Evolutionary conservation across 345 rosid species (phyloP).

Genomic region (Iberis pinnata): DNA sequence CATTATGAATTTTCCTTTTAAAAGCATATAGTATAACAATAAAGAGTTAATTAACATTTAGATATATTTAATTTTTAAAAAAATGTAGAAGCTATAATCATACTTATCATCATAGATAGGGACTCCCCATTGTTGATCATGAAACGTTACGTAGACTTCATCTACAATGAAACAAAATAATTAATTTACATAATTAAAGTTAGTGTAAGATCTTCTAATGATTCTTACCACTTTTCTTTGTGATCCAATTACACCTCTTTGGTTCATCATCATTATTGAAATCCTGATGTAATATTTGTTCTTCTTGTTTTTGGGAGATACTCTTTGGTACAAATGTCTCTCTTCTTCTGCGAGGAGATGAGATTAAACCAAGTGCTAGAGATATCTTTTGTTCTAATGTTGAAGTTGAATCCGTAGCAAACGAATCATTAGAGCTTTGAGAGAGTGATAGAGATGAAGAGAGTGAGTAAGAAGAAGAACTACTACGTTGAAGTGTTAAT

Average conservation of each 20-base stretch:
- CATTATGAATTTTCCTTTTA: not conserved
- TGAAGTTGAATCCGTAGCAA: constrained; percentile 42
- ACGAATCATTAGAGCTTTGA: constrained; percentile 77
- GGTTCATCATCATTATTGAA: constrained; percentile 50
- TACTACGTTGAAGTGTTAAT: constrained; percentile 60
- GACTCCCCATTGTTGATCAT: constrained; percentile 95
- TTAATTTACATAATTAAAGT: not conserved
- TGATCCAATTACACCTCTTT: constrained; percentile 84
- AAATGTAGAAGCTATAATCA: constrained; percentile 19
- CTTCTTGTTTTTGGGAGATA: constrained; percentile 30
- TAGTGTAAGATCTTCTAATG: not conserved
- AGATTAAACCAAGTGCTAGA: constrained; percentile 59
- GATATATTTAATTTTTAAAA: not conserved
- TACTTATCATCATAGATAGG: constrained; percentile 92
- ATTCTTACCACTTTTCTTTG: constrained; percentile 83
- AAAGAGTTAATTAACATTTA: too few relatives aligned
- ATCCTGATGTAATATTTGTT: constrained; percentile 30
- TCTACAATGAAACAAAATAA: constrained; percentile 40
- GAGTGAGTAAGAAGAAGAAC: constrained; percentile 67
- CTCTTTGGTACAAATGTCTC: constrained; percentile 32
- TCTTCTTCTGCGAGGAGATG: constrained; percentile 42
- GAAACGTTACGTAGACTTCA: constrained; percentile 72
- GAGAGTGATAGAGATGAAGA: constrained; percentile 83
- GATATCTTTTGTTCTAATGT: constrained; percentile 41
- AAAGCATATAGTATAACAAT: too few relatives aligned